Percentiles rank a stretch among this genome's conserved stretches.
phyloP scores from a whole-genome alignment of 73 alveolate species.

The Symbiodinium natans region DNA sequence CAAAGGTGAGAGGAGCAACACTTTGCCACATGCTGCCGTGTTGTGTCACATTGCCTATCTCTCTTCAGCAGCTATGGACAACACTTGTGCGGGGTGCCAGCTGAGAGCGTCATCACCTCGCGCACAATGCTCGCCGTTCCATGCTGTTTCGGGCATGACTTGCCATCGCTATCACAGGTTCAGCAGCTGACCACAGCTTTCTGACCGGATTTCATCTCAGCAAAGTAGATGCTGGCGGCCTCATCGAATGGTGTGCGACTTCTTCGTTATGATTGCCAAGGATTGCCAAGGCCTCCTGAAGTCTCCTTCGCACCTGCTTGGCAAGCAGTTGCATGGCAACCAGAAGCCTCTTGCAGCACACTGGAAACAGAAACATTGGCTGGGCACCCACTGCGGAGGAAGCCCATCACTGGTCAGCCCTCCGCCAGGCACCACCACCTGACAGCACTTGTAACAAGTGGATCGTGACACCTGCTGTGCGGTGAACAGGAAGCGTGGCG shows the following conservation, averaged over 20 bases:
- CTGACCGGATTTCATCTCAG: neutral
- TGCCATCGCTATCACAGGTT: neutral
- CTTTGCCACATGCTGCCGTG: neutral
- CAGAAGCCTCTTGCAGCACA: neutral
- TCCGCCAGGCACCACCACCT: slow-evolving; percentile 82
- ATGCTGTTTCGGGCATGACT: neutral
- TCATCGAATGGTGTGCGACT: neutral
- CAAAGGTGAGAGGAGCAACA: too few species aligned
- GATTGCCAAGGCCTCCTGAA: slow-evolving; percentile 1
- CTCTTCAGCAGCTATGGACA: neutral
- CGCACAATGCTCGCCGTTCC: too few species aligned
- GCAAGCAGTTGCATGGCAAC: neutral
- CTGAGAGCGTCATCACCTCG: slow-evolving; percentile 46
- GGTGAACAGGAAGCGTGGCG: neutral
- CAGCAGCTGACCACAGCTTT: neutral
- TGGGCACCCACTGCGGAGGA: slow-evolving; percentile 41
- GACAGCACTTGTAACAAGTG: too few species aligned
- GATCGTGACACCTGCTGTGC: neutral
- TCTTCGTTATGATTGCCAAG: too few species aligned
- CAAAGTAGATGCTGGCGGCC: slow-evolving; percentile 63
- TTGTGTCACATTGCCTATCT: too few species aligned
- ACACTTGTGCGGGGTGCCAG: slow-evolving; percentile 66
- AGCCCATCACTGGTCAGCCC: slow-evolving; percentile 65
- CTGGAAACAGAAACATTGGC: neutral
- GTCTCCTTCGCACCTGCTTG: slow-evolving; percentile 42